These are phyloP conservation scores for Entophlyctis luteolus DNA, from an alignment of 192 early-diverging fungal genomes.

Conservation along the genomic window DNA sequence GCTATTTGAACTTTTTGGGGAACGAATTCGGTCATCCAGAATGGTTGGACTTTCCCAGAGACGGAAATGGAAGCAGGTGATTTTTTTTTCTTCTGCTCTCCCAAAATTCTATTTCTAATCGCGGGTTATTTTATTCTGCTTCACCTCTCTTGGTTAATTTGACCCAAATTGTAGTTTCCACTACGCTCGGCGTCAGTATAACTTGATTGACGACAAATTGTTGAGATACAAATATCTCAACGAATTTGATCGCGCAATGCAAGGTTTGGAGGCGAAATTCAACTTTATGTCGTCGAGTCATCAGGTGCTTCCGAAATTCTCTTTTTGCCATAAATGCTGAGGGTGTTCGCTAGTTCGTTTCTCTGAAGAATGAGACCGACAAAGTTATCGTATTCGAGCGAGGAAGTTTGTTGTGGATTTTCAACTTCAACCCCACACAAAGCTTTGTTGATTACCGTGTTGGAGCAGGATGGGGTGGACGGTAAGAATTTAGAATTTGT, in stretches of 20 bases:
- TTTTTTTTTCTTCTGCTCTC: not conserved
- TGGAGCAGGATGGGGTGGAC: conserved; percentile 65
- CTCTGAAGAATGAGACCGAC: conserved; percentile 85
- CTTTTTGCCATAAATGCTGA: not conserved
- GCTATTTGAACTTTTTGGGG: conserved; percentile 94
- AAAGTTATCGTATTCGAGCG: conserved; percentile 93
- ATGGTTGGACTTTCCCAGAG: conserved; percentile 98
- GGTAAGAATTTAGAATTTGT: conserved; percentile 33
- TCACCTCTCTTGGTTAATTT: too few species aligned
- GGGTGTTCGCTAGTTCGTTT: conserved; percentile 66
- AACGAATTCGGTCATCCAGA: conserved; percentile 99
- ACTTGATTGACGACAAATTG: conserved; percentile 80
- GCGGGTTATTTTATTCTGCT: not conserved
- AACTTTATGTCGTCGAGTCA: conserved; percentile 60
- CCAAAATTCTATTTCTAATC: not conserved
- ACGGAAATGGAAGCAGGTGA: conserved; percentile 63
- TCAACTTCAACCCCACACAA: conserved; percentile 88
- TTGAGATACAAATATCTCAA: conserved; percentile 92
- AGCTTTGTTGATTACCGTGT: conserved; percentile 86
- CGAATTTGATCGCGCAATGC: conserved; percentile 85
- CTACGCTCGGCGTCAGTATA: conserved; percentile 93
- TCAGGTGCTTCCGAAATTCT: too few species aligned
- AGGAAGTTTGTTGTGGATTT: conserved; percentile 81
- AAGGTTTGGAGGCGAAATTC: conserved; percentile 65
- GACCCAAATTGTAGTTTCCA: conserved; percentile 80